Evolutionary conservation across 768 basidiomycete species (phyloP), one percentile per base, ranked within the genome.

Genomic region (Suillus variegatus): DNA sequence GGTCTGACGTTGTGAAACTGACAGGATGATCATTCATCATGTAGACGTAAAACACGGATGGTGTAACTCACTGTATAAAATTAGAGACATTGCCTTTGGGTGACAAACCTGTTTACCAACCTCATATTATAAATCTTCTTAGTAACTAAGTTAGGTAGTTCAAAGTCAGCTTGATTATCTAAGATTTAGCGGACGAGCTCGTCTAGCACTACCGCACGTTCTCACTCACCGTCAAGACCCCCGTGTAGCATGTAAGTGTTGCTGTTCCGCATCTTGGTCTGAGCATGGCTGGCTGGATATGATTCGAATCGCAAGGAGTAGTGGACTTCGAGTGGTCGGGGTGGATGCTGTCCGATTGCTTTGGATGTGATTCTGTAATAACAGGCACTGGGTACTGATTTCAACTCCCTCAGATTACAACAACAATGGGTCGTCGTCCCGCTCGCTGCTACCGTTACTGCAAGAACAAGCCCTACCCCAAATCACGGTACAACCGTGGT

Each of bases 401-500:
- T 22, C 60, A 60, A 22, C 13, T 43, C 12, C 32, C 35, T 54
- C 18, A 64, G 63, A 54, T 52, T 56, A 56, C 63, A 70, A 86
- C 76, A 73, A 86, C 76, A 73, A 97, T 97, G 95, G 95, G 95
- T 87, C 94, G 95, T 79, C 93, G 95, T 85, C 95, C 95, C 70
- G 95, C 95, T 81, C 91, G 94, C 74, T 97, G 96, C 89, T 97
- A 97, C 85, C 91, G 96, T 72, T 98, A 98, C 86, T 98, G 96
- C 88, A 99, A 98, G 84, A 97, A 97, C 88, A 99, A 99, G 89
- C 96, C 97, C 38, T 96, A 94, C 84, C 94, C 94, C 65, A 96
- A 95, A 82, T 93, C 91, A 64, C 82, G 95, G 75, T 97, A 97
- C 86, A 97, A 97, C 84, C 95, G 95, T 84, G 97, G 96, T 93